A percentile compares a stretch with the other conserved stretches of the same genome.
These are phyloP conservation scores for Candida manassasensis DNA, from an alignment of 805 yeast genomes.

Conservation along the genomic window DNA sequence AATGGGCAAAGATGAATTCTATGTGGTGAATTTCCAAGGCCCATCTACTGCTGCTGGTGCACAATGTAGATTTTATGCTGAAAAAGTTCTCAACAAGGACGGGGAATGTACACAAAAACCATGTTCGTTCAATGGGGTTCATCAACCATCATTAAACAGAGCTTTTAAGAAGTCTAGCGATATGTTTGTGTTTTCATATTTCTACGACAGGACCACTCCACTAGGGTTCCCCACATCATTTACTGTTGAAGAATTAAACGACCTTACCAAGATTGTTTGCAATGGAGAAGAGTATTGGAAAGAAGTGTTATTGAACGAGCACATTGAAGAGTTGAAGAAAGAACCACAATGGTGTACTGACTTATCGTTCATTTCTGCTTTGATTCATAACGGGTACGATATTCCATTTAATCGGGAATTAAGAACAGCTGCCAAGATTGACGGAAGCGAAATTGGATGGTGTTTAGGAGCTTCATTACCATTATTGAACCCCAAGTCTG, in stretches of 20 bases:
- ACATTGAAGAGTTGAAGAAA: conserved; percentile 57
- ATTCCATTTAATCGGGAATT: conserved; percentile 87
- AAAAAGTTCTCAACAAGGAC: conserved; percentile 77
- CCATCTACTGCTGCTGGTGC: conserved; percentile 48
- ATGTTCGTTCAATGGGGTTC: conserved; percentile 95
- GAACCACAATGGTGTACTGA: conserved; percentile 97
- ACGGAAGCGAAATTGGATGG: conserved; percentile 94
- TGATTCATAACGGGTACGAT: conserved; percentile 95
- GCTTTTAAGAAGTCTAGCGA: conserved; percentile 73
- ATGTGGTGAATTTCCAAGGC: conserved; percentile 61
- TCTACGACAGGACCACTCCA: conserved; percentile 91
- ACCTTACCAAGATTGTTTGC: conserved; percentile 80
- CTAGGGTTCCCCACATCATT: conserved; percentile 92
- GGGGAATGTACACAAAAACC: conserved; percentile 68
- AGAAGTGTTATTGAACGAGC: conserved; percentile 60
- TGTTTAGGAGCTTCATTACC: conserved; percentile 97
- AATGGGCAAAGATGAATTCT: conserved; percentile 38
- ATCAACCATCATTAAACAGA: conserved; percentile 85
- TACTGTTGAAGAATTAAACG: conserved; percentile 77
- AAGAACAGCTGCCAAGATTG: conserved; percentile 86
- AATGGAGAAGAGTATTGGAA: conserved; percentile 76
- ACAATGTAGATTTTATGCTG: conserved; percentile 85
- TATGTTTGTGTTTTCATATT: conserved; percentile 86
- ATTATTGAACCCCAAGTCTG: conserved; percentile 58
- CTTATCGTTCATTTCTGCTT: conserved; percentile 81